Percentiles rank a stretch among this genome's conserved stretches.
Conservation (phyloP, 2,329 filamentous ascomycete genomes). For the Orbilia blumenaviensis region DNA sequence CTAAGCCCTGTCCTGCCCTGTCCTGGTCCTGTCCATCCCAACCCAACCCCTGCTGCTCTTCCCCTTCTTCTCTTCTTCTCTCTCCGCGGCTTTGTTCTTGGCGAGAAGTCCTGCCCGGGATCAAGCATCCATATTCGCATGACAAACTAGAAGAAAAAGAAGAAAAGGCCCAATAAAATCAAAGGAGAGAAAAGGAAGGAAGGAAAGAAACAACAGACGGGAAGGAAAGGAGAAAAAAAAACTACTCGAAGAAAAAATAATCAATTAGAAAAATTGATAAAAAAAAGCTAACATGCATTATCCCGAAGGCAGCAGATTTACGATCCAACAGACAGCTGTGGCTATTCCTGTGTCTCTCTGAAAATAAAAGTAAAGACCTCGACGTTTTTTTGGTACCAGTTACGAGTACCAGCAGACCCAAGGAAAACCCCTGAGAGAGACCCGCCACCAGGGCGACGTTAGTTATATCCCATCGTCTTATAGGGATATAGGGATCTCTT, state of each 20-base stretch:
- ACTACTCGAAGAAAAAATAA: no score
- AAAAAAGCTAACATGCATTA: conserved; percentile 11
- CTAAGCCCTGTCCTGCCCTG: conserved; percentile 4
- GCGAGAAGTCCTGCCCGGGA: conserved; percentile 29
- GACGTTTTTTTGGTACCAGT: no score
- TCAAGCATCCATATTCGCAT: conserved; percentile 18
- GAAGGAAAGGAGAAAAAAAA: conserved; percentile 26
- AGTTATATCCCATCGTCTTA: conserved; percentile 35
- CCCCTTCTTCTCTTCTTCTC: conserved; percentile 2
- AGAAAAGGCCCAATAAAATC: background rate
- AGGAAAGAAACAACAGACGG: background rate
- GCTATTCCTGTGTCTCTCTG: conserved; percentile 27
- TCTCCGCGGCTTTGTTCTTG: conserved; percentile 31
- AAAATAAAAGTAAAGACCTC: conserved; percentile 31
- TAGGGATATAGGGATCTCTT: background rate
- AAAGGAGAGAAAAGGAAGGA: conserved; percentile 11
- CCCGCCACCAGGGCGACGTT: conserved; percentile 12
- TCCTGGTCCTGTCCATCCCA: no score
- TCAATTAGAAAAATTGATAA: no score
- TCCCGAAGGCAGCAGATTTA: conserved; percentile 25
- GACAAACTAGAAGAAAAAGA: conserved; percentile 2
- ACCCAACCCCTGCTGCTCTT: conserved; percentile 43
- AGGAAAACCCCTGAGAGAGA: conserved; percentile 39
- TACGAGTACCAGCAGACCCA: conserved; percentile 3
- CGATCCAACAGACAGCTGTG: conserved; percentile 31